Evolutionary conservation across 2,329 filamentous ascomycete genomes (phyloP).

Genomic region (Trichoderma hamatum): DNA sequence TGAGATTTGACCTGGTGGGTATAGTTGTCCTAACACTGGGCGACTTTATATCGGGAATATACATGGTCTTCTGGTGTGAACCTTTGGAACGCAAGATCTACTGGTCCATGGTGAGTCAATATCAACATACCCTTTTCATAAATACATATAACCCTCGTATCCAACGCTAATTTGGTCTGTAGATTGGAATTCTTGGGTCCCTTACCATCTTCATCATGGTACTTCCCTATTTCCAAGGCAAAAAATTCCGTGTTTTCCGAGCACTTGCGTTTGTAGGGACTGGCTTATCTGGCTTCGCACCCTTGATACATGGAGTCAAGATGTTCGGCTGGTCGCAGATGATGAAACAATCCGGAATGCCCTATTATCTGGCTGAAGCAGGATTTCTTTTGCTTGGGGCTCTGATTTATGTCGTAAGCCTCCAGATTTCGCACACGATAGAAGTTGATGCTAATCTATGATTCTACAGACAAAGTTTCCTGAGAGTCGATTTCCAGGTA

Average conservation of each 20-base stretch:
- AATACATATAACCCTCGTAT: background rate
- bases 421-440: background rate
- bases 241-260: constrained; percentile 11
- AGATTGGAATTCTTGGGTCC: constrained; percentile 17
- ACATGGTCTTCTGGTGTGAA: constrained; percentile 22
- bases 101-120: constrained; percentile 18
- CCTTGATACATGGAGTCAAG: constrained; percentile 7
- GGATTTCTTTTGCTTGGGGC: constrained; percentile 16
- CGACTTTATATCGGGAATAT: constrained; percentile 16
- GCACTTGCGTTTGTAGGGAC: constrained; percentile 11
- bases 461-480: constrained; percentile 13
- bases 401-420: constrained; percentile 11
- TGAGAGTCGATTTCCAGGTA: constrained; percentile 11
- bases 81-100: constrained; percentile 16
- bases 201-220: constrained; percentile 22
- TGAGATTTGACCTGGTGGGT: constrained; percentile 8
- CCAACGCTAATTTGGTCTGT: background rate
- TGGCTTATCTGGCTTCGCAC: constrained; percentile 15
- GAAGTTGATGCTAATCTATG: background rate
- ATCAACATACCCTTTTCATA: too few species aligned
- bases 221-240: constrained; percentile 7
- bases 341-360: constrained; percentile 19
- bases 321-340: constrained; percentile 19
- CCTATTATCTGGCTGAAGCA: constrained; percentile 13
- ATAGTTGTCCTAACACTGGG: constrained; percentile 15